Evolutionary conservation across 352 stramenopile species (phyloP).

Genomic region (Pythium biforme): DNA sequence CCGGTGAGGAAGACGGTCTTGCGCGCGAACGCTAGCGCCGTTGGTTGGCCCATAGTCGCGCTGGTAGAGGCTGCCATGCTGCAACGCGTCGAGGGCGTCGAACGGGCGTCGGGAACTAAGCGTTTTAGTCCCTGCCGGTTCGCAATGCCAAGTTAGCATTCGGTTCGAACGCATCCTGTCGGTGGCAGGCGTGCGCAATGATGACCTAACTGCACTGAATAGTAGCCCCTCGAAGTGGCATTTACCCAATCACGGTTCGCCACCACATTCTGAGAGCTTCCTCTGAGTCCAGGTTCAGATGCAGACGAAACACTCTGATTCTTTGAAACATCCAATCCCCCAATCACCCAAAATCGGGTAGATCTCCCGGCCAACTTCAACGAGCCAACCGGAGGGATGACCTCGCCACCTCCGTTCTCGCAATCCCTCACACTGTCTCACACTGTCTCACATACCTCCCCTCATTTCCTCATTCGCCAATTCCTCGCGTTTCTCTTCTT

Average conservation of each 20-base stretch:
- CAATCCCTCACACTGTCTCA: too few relatives aligned
- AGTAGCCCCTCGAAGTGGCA: neutral
- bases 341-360: neutral
- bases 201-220: constrained; percentile 6
- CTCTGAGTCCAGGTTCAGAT: neutral
- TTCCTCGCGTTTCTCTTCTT: neutral
- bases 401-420: neutral
- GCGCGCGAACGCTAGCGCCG: constrained; percentile 57
- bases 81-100: neutral
- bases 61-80: neutral
- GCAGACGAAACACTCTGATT: neutral
- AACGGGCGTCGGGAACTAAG: neutral
- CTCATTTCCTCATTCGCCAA: neutral
- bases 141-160: neutral
- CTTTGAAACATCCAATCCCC: neutral
- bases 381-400: neutral
- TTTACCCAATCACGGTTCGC: constrained; percentile 9
- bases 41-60: constrained; percentile 11
- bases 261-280: neutral
- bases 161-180: neutral
- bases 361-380: constrained; percentile 2
- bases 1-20: constrained; percentile 85
- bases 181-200: neutral
- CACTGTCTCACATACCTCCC: too few relatives aligned
- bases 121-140: neutral